Evolutionary conservation across 1,284 basidiomycete species (phyloP).

Genomic region (Apiotrichum brassicae): DNA sequence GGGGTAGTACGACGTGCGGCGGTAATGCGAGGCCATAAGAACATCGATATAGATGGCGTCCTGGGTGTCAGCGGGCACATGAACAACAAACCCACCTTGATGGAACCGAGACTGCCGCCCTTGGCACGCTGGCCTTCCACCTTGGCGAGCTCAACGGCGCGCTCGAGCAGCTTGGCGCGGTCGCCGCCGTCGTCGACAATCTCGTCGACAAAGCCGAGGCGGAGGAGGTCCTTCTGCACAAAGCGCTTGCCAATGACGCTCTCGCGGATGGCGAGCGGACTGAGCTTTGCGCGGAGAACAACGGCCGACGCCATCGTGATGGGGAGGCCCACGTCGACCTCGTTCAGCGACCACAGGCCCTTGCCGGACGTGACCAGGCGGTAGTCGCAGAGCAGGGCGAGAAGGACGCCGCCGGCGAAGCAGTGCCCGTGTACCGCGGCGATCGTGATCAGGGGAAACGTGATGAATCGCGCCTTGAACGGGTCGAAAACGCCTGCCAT

Average conservation of each 20-base stretch:
- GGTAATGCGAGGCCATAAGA: no score
- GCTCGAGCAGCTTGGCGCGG: constrained; percentile 52
- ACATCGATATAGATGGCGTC: neutral
- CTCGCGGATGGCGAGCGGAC: constrained; percentile 59
- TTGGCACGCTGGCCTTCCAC: constrained; percentile 34
- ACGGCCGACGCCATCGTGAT: constrained; percentile 66
- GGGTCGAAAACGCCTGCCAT: constrained; percentile 34
- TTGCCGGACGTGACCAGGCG: constrained; percentile 76
- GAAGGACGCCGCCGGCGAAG: constrained; percentile 77
- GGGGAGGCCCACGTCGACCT: constrained; percentile 71
- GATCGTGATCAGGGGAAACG: constrained; percentile 56
- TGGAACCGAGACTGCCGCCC: neutral
- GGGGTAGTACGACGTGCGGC: neutral
- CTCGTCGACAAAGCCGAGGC: constrained; percentile 65
- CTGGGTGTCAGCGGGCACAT: constrained; percentile 1
- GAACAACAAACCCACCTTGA: constrained; percentile 5
- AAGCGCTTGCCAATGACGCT: constrained; percentile 76
- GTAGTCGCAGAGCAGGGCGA: constrained; percentile 79
- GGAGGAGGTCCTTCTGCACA: constrained; percentile 63
- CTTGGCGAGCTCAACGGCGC: constrained; percentile 45
- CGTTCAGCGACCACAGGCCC: constrained; percentile 87
- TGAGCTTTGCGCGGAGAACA: constrained; percentile 61
- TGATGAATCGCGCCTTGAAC: constrained; percentile 38
- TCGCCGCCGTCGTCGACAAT: constrained; percentile 64
- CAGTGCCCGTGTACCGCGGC: constrained; percentile 83